These are phyloP conservation scores for Wickerhamiella azyma DNA, from an alignment of 805 yeast genomes.

Conservation along the genomic window DNA sequence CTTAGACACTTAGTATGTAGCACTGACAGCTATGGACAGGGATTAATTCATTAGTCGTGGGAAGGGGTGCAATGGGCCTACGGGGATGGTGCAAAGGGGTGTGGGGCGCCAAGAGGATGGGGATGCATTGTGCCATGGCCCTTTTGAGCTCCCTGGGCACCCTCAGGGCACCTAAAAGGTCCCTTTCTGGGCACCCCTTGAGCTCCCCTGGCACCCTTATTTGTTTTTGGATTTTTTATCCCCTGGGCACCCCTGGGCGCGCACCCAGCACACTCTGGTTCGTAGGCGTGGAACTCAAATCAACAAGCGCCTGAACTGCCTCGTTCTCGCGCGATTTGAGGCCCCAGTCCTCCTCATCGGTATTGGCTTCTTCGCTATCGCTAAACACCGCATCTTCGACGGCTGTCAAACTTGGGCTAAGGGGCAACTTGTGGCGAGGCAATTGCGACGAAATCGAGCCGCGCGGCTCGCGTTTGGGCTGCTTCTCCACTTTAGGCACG, in stretches of 20 bases:
- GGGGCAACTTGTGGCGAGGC: conserved; percentile 23
- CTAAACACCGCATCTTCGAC: conserved; percentile 17
- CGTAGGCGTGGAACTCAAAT: conserved; percentile 15
- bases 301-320: conserved; percentile 56
- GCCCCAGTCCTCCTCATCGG: conserved; percentile 97
- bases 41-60: not conserved
- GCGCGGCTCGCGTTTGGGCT: conserved; percentile 10
- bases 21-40: not conserved
- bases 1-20: not conserved
- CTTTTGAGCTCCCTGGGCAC: too few relatives aligned
- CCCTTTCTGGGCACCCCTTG: too few relatives aligned
- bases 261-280: not conserved
- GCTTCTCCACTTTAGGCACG: not conserved
- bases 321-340: conserved; percentile 54
- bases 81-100: too few relatives aligned
- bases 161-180: too few relatives aligned
- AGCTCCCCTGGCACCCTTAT: too few relatives aligned
- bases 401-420: conserved; percentile 23
- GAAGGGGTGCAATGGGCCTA: too few relatives aligned
- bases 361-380: conserved; percentile 34
- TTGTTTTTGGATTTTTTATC: too few relatives aligned
- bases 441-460: conserved; percentile 19
- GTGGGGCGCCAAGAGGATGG: too few relatives aligned
- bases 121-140: too few relatives aligned
- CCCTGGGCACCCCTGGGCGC: not conserved